Base-by-base conservation (phyloP, 208 protist genomes). In the Novymonas esmeraldas region DNA sequence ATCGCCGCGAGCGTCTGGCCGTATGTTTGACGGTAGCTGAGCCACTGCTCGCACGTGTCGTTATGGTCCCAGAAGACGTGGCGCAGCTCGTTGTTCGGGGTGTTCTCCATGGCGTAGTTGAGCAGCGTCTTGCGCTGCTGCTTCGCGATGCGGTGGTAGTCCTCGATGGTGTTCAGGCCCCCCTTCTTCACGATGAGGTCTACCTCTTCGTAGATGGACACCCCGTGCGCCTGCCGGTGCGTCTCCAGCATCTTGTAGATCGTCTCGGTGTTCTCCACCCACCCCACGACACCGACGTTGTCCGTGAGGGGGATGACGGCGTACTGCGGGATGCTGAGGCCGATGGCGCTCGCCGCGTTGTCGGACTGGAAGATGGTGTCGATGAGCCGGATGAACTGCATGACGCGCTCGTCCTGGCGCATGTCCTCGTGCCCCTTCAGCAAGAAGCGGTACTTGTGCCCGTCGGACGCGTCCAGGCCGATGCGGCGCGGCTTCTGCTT, bases 331-430 rank as follows among this genome's bases (percentile, higher is more conserved):
- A 99, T 99, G 56, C 68, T 86, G 9, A 99, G 78, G 36, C 98
- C 97, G 51, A 94, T 90, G 13, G 90, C 73, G 66, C 77, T 92
- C 24, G 85, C 62, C 22, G 78, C 73, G 52, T 88, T 89, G 73
- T 99, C 96, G 16, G 78, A 81, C 13, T 77, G 67, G 18, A 99
- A 95, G 31, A 99, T 96, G 24, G 93, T 98, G 85, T 99, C 99
- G 20, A 99, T 98, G 7, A 99, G 85, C 2, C 96, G 98, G 78
- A 99, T 99, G 63, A 99, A 97, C 87, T 99, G 98, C 99, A 99
- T 99, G 16, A 99, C 99, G 36, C 99, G 92, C 87, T 99, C 99
- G 81, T 99, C 99, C 92, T 99, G 98, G 11, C 98, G 81, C 74
- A 99, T 86, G 71, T 99, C 97, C 84, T 99, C 98, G 77, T 99